These are phyloP conservation scores for Paratinospora sagittata DNA, from an alignment of 164 flowering plant species.

Conservation along the genomic window DNA sequence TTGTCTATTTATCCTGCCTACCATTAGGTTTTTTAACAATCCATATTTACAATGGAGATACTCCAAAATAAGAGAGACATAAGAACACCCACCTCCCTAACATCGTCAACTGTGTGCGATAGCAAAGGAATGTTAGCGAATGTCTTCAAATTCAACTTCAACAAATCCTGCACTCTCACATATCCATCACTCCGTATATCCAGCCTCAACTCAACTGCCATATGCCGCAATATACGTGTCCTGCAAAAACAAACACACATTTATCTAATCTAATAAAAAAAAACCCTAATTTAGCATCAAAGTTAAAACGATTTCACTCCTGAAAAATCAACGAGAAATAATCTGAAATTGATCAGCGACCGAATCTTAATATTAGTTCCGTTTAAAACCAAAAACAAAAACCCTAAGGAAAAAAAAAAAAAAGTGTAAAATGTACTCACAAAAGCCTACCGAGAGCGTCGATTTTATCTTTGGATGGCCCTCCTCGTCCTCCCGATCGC, in stretches of 20 bases:
- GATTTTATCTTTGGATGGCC: slow-evolving; percentile 16
- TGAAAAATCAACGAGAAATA: too few species aligned
- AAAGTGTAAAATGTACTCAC: slow-evolving; percentile 10
- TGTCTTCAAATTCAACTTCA: slow-evolving; percentile 70
- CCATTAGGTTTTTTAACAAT: too few species aligned
- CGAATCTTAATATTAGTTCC: too few species aligned
- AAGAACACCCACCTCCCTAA: slow-evolving; percentile 53
- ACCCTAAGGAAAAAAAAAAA: too few species aligned
- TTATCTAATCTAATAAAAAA: too few species aligned
- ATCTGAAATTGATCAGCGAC: too few species aligned
- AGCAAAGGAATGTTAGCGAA: slow-evolving; percentile 59
- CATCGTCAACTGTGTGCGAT: slow-evolving; percentile 67
- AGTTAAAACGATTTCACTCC: too few species aligned
- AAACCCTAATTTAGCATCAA: too few species aligned
- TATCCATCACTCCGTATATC: slow-evolving; percentile 79
- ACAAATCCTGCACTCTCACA: slow-evolving; percentile 62
- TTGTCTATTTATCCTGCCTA: too few species aligned
- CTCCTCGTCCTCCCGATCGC: slow-evolving; percentile 30
- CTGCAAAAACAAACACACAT: slow-evolving; percentile 27
- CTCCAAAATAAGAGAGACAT: too few species aligned
- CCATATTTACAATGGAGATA: too few species aligned
- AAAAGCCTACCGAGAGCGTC: slow-evolving; percentile 38
- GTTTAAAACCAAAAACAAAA: too few species aligned
- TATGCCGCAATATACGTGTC: slow-evolving; percentile 77
- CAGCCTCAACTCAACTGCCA: slow-evolving; percentile 72